Evolutionary conservation across 129 eudicot species (phyloP).

Genomic region (Dittrichia graveolens): DNA sequence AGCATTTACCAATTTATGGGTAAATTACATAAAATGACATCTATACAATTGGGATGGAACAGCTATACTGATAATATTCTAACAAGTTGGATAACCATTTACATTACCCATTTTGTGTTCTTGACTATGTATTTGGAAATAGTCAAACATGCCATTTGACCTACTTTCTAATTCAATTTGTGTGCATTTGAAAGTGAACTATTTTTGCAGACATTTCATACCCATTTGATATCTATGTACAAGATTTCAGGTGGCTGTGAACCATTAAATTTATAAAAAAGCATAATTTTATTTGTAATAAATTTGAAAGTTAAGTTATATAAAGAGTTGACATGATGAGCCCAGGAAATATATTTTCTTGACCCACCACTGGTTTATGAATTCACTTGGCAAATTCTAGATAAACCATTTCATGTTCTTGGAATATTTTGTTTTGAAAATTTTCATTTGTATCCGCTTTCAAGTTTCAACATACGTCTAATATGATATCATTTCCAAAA

Average conservation of each 20-base stretch:
- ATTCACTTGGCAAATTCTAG: background rate
- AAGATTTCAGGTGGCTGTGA: too few relatives aligned
- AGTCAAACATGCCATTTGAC: background rate
- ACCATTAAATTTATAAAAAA: too few relatives aligned
- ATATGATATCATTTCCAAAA: background rate
- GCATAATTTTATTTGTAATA: too few relatives aligned
- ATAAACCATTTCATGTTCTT: background rate
- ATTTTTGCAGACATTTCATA: background rate
- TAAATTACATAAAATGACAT: background rate
- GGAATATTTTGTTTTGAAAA: background rate
- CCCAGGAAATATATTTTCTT: background rate
- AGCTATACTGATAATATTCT: too few relatives aligned
- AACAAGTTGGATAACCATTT: too few relatives aligned
- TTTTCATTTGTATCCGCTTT: too few relatives aligned
- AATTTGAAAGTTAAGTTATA: too few relatives aligned
- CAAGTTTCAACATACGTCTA: too few relatives aligned
- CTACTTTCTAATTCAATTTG: background rate
- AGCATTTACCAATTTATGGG: background rate
- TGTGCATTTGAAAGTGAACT: background rate
- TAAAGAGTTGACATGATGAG: too few relatives aligned
- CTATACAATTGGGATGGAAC: too few relatives aligned
- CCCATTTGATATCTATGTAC: too few relatives aligned
- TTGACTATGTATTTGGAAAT: background rate
- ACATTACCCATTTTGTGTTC: background rate
- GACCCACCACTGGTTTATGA: background rate